phyloP scores from a whole-genome alignment of 2,329 filamentous ascomycete genomes.

The Claviceps africana region DNA sequence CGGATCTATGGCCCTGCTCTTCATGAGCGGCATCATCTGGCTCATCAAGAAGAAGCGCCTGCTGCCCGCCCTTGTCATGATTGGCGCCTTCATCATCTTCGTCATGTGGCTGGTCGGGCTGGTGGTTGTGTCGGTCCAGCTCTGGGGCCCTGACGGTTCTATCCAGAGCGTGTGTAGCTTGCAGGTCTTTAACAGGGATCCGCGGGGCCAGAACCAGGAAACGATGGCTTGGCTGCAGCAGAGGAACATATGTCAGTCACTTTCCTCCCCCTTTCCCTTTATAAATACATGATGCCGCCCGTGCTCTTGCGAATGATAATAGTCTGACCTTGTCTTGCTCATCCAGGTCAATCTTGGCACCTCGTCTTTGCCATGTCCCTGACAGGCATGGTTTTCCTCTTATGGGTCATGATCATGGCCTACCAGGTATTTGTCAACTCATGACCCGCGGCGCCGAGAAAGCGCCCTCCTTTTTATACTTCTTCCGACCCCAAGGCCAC shows the following conservation, averaged over 20 bases:
- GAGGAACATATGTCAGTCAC: constrained; percentile 46
- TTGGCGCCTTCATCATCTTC: constrained; percentile 52
- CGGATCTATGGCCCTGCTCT: constrained; percentile 44
- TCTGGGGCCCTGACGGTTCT: constrained; percentile 45
- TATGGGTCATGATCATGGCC: constrained; percentile 58
- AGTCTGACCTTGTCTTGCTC: constrained; percentile 8
- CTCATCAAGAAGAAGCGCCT: constrained; percentile 48
- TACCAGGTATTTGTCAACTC: constrained; percentile 46
- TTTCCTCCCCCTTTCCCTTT: not conserved
- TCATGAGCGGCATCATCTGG: constrained; percentile 50
- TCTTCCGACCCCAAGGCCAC: too few relatives aligned
- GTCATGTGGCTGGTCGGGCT: constrained; percentile 55
- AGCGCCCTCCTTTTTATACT: too few relatives aligned
- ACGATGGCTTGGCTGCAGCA: constrained; percentile 53
- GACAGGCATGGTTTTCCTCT: constrained; percentile 43
- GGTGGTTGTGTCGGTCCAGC: constrained; percentile 45
- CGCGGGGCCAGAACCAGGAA: constrained; percentile 34
- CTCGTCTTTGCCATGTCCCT: constrained; percentile 50
- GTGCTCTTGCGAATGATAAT: not conserved
- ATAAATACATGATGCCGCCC: not conserved
- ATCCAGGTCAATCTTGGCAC: constrained; percentile 46
- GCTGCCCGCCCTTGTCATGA: constrained; percentile 46
- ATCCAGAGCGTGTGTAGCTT: constrained; percentile 47
- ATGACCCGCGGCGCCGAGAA: constrained; percentile 7
- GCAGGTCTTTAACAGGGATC: constrained; percentile 38